A percentile compares a stretch with the other conserved stretches of the same genome.
phyloP scores from a whole-genome alignment of 495 filamentous ascomycete species.

The Aspergillus hancockii region DNA sequence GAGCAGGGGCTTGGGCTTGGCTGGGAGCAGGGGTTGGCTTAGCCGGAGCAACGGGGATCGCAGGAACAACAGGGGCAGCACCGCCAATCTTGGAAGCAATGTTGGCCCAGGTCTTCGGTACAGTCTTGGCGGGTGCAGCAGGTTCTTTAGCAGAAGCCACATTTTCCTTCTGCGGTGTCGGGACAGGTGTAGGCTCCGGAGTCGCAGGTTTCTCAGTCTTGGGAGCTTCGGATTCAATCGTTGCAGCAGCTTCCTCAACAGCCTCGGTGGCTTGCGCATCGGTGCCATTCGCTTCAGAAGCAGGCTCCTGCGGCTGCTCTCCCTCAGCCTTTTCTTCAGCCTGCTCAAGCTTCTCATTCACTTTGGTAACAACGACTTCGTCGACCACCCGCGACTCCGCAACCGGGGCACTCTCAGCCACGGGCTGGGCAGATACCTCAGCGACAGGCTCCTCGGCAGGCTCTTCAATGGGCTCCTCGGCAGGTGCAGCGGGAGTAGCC shows the following conservation, averaged over 20 bases:
- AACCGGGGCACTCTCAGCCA: conserved; percentile 20
- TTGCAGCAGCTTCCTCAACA: conserved; percentile 31
- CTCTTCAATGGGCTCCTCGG: neutral
- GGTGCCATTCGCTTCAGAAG: conserved; percentile 47
- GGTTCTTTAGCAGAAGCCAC: conserved; percentile 36
- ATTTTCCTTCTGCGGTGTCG: conserved; percentile 37
- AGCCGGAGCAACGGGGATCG: conserved; percentile 38
- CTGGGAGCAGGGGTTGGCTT: conserved; percentile 43
- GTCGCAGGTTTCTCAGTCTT: conserved; percentile 54
- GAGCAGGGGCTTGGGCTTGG: conserved; percentile 32
- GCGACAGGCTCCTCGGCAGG: conserved; percentile 26
- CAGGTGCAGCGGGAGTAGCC: conserved; percentile 48
- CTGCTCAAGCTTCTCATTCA: conserved; percentile 60
- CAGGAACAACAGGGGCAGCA: conserved; percentile 39
- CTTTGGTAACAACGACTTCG: conserved; percentile 47
- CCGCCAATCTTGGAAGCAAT: conserved; percentile 58
- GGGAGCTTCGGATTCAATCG: conserved; percentile 47
- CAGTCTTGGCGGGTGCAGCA: conserved; percentile 47
- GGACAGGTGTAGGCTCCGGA: conserved; percentile 50
- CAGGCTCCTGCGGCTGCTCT: conserved; percentile 30
- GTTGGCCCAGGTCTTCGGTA: conserved; percentile 90
- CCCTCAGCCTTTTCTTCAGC: conserved; percentile 34
- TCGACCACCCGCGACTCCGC: conserved; percentile 36
- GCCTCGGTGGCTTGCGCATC: conserved; percentile 32
- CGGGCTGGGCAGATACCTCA: conserved; percentile 22